A percentile compares a stretch with the other conserved stretches of the same genome.
phyloP scores from a whole-genome alignment of 192 early-diverging fungal genomes.

The Backusella psychrophila region DNA sequence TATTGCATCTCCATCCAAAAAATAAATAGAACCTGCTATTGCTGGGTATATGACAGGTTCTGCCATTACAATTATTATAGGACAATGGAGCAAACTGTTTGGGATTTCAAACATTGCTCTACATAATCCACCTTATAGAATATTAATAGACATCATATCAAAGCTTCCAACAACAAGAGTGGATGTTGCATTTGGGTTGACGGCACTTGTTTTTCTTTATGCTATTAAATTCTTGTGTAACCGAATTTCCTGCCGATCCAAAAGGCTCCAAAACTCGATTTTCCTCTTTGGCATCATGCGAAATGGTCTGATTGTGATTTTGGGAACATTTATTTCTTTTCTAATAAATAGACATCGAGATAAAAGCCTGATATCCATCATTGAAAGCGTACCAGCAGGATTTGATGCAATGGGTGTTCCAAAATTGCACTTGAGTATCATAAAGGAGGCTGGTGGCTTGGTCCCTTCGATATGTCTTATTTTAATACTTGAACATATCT shows the following conservation, averaged over 20 bases:
- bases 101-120: constrained; percentile 76
- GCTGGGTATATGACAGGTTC: constrained; percentile 87
- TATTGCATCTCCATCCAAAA: neutral
- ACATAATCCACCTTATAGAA: constrained; percentile 60
- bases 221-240: constrained; percentile 34
- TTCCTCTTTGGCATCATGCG: constrained; percentile 68
- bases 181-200: constrained; percentile 61
- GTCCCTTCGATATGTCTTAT: constrained; percentile 70
- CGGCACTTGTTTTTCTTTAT: constrained; percentile 40
- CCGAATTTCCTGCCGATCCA: constrained; percentile 35
- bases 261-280: constrained; percentile 44
- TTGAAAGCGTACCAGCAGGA: constrained; percentile 74
- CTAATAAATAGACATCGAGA: constrained; percentile 37
- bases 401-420: constrained; percentile 61
- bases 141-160: constrained; percentile 27
- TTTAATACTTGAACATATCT: constrained; percentile 85
- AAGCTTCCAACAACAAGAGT: constrained; percentile 46
- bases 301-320: constrained; percentile 70
- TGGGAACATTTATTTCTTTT: constrained; percentile 74
- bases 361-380: constrained; percentile 54
- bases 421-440: constrained; percentile 46
- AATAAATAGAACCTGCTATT: constrained; percentile 63
- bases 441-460: constrained; percentile 49
- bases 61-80: constrained; percentile 73
- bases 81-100: constrained; percentile 74